Evolutionary conservation across 306 rosid species (phyloP).

Genomic region (Casuarina cunninghamiana): DNA sequence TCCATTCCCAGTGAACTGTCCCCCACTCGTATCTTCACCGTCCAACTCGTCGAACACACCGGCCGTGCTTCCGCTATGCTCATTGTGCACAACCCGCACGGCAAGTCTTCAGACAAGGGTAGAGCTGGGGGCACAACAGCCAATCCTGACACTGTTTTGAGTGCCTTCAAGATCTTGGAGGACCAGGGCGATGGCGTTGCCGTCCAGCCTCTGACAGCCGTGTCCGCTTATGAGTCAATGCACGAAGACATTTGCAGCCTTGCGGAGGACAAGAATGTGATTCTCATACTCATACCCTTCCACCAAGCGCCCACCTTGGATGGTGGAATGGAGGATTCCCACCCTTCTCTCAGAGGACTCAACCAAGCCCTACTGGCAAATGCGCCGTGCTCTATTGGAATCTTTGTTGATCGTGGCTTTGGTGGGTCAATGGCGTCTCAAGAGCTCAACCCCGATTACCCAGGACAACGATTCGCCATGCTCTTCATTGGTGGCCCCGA

Average conservation of each 20-base stretch:
- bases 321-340: constrained; percentile 31
- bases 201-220: constrained; percentile 35
- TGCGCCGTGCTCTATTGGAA: constrained; percentile 35
- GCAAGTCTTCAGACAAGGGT: constrained; percentile 8
- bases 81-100: constrained; percentile 38
- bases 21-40: constrained; percentile 34
- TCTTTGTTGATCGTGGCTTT: constrained; percentile 40
- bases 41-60: constrained; percentile 45
- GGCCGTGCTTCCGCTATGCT: constrained; percentile 46
- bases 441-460: constrained; percentile 16
- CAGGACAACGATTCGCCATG: constrained; percentile 22
- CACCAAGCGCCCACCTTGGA: constrained; percentile 24
- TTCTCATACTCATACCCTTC: constrained; percentile 37
- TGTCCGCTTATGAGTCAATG: constrained; percentile 46
- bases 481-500: constrained; percentile 47
- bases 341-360: constrained; percentile 27
- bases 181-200: constrained; percentile 11
- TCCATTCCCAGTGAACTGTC: constrained; percentile 40
- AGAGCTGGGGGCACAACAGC: background rate
- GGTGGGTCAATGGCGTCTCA: background rate
- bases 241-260: constrained; percentile 45
- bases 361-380: constrained; percentile 32
- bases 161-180: constrained; percentile 29
- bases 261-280: constrained; percentile 37
- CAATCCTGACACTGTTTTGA: background rate